Base-by-base conservation (phyloP, 1,139 yeast species). In the Debaryomycetaceae sp. region DNA sequence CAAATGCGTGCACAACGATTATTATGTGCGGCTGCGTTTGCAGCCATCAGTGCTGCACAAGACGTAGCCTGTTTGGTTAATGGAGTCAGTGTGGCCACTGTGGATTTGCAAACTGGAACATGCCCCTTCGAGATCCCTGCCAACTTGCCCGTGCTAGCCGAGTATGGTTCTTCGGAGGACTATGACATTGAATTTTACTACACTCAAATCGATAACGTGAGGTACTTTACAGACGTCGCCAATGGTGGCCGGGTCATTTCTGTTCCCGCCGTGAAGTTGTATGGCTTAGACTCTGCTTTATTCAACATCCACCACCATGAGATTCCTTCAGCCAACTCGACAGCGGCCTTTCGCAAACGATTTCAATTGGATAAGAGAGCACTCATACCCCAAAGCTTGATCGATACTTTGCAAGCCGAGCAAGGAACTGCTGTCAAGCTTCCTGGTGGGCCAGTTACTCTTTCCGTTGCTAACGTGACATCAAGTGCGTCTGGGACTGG, bases 321-420 rank as follows among this genome's bases (percentile, higher is more conserved):
- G 38, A 33, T 48, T 21, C 64, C 68, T 34, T 49, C 53, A 32
- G 40, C 59, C 29, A 65, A 65, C 60, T 62, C 70, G 30, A 60
- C 71, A 39, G 58, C 59, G 41, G 65, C 66, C 28, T 48, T 63
- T 48, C 61, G 65, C 54, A 65, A 53, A 52, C 62, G 71, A 62
- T 61, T 58, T 32, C 37, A 51, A 35, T 39, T 43, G 35, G 38
- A 40, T 29, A 57, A 63, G 51, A 64, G 56, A 34, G 62, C 40
- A 19, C 45, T 41, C 16, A 16, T 18, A 6, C 23, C 29, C 5
- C 51, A 54, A 31, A 65, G 58, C 45, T 61, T 65, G 36, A 45
- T 56, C 28, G 56, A 42, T 29, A 32, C 44, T 30, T 51, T 61
- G 43, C 39, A 61, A 47, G 22, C 47, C 27, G 35, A 40, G 23